A percentile compares a stretch with the other conserved stretches of the same genome.
Evolutionary conservation across 768 basidiomycete genomes (phyloP).

Genomic region (Pulveroboletus sp.): DNA sequence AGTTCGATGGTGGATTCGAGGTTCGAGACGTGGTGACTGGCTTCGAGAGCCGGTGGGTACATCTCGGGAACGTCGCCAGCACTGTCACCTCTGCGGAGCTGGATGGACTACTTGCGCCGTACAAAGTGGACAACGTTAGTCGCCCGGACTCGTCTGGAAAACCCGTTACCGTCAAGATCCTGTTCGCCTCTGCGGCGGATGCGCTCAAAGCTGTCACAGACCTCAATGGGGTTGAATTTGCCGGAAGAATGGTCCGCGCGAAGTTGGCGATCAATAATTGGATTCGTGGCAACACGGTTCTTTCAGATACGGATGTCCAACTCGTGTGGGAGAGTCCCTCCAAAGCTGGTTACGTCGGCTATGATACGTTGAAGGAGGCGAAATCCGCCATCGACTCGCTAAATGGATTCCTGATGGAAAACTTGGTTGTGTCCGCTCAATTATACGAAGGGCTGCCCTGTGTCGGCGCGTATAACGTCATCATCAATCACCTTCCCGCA

Average conservation of each 20-base stretch:
- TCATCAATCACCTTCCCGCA: slow-evolving; percentile 50
- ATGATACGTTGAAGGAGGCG: slow-evolving; percentile 45
- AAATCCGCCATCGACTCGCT: slow-evolving; percentile 44
- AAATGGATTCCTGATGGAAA: slow-evolving; percentile 33
- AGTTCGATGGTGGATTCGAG: slow-evolving; percentile 56
- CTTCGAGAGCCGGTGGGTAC: slow-evolving; percentile 63
- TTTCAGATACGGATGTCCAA: slow-evolving; percentile 53
- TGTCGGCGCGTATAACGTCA: slow-evolving; percentile 56
- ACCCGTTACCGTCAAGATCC: slow-evolving; percentile 36
- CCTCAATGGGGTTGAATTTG: slow-evolving; percentile 44
- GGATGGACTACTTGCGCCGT: slow-evolving; percentile 35
- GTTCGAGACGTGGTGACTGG: slow-evolving; percentile 56
- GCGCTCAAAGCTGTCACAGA: slow-evolving; percentile 49
- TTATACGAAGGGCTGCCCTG: slow-evolving; percentile 56
- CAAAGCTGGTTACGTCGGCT: slow-evolving; percentile 60
- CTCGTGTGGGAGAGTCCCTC: slow-evolving; percentile 58
- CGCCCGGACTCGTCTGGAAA: slow-evolving; percentile 26
- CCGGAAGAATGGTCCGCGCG: slow-evolving; percentile 38
- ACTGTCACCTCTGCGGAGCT: slow-evolving; percentile 34
- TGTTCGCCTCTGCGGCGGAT: slow-evolving; percentile 43
- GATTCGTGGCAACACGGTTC: slow-evolving; percentile 30
- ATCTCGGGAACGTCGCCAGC: slow-evolving; percentile 47
- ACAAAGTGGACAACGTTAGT: slow-evolving; percentile 38
- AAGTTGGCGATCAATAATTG: slow-evolving; percentile 42
- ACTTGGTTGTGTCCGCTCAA: slow-evolving; percentile 41